Conservation (phyloP, 345 rosid genomes). For the Microcos paniculata region DNA sequence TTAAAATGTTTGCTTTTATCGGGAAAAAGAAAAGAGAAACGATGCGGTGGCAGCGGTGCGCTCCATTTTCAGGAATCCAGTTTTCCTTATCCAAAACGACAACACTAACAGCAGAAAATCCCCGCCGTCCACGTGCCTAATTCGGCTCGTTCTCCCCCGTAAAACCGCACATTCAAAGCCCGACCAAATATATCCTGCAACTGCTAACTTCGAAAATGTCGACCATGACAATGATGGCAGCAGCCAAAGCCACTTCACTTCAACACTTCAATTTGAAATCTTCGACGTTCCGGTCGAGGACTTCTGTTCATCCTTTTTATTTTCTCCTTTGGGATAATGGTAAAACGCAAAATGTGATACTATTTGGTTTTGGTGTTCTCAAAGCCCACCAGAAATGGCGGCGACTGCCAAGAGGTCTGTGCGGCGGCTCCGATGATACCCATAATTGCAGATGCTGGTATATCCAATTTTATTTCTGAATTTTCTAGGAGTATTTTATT, state of each 20-base stretch:
- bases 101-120: conserved; percentile 20
- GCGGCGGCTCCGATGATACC: conserved; percentile 44
- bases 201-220: neutral
- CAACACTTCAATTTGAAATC: conserved; percentile 14
- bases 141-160: neutral
- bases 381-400: conserved; percentile 53
- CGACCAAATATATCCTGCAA: neutral
- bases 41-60: neutral
- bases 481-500: neutral
- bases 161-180: neutral
- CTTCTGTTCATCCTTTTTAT: neutral
- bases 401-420: conserved; percentile 44
- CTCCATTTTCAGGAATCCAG: neutral
- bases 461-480: neutral
- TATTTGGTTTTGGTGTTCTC: neutral
- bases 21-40: too few relatives aligned
- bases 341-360: neutral
- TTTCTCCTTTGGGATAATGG: neutral
- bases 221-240: conserved; percentile 32
- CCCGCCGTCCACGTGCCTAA: neutral
- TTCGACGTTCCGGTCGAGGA: conserved; percentile 11
- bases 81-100: neutral
- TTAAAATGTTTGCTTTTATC: too few relatives aligned
- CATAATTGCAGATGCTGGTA: conserved; percentile 47
- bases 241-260: conserved; percentile 31